Base-by-base conservation (phyloP, 441 rosid species). In the Gossypium schwendimanii region DNA sequence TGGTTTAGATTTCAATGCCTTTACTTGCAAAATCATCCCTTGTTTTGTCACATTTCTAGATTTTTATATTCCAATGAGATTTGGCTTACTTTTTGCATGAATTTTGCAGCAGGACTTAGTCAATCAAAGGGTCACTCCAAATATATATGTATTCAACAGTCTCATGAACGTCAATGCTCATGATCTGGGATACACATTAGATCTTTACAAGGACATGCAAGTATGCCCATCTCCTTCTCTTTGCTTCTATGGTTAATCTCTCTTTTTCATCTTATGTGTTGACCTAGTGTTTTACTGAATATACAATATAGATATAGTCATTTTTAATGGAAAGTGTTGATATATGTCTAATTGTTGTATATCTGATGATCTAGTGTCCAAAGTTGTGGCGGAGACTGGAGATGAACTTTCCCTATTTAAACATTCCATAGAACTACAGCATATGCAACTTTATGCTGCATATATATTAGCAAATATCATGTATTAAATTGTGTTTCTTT, bases 101-200 rank as follows among this genome's bases (percentile, higher is more conserved):
- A 41, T 74, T 58, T 79, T 83, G 84, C 70, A 84, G 89, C 87
- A 92, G 97, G 93, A 91, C 75, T 84, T 94, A 50, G 75, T 86
- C 59, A 76, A 78, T 79, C 91, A 80, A 81, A 85, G 87, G 54
- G 73, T 92, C 73, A 76, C 77, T 76, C 94, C 89, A 75, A 92
- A 94, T 63, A 78, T 87, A 20, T 94, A 79, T 79, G 91, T 94
- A 75, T 86, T 88, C 87, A 94, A 92, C 86, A 91, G 97, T 76
- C 86, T 91, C 64, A 92, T 94, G 97, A 94, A 92, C 64, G 97
- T 85, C 80, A 92, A 94, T 87, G 87, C 97, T 66, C 89, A 84
- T 80, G 97, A 91, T 79, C 79, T 94, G 85, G 82, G 76, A 77
- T 94, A 88, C 77, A 86, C 87, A 74, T 69, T 89, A 79, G 70